Conservation (phyloP, 2,329 filamentous ascomycete species). For the Monilinia vaccinii-corymbosi region DNA sequence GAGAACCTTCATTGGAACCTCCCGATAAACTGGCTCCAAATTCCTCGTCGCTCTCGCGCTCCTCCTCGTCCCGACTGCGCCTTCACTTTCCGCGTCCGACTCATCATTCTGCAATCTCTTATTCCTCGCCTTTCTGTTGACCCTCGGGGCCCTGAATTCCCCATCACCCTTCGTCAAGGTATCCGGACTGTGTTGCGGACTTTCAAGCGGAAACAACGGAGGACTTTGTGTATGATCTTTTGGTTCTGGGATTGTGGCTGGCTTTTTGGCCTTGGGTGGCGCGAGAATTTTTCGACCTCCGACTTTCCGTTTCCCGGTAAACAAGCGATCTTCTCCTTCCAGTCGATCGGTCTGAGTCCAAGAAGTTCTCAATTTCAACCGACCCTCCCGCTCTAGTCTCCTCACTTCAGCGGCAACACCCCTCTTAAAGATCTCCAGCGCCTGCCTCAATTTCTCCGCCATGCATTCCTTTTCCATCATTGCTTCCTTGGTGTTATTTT, state of each 20-base stretch:
- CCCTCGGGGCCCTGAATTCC: background rate
- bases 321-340: background rate
- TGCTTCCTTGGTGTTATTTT: background rate
- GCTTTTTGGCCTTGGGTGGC: background rate
- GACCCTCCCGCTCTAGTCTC: background rate
- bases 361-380: background rate
- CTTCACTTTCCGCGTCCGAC: background rate
- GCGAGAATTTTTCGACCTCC: background rate
- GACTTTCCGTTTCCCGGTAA: background rate
- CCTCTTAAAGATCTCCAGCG: background rate
- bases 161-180: background rate
- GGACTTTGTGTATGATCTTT: background rate
- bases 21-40: background rate
- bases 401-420: background rate
- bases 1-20: background rate
- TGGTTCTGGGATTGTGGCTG: background rate
- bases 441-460: background rate
- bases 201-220: background rate
- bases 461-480: background rate
- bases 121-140: background rate
- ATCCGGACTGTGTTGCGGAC: background rate
- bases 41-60: slow-evolving; percentile 2
- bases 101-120: background rate
- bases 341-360: background rate
- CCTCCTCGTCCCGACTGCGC: background rate